Evolutionary conservation across 2,329 filamentous ascomycete species (phyloP), one percentile per base, ranked within the genome.

Genomic region (Camillea tinctor): DNA sequence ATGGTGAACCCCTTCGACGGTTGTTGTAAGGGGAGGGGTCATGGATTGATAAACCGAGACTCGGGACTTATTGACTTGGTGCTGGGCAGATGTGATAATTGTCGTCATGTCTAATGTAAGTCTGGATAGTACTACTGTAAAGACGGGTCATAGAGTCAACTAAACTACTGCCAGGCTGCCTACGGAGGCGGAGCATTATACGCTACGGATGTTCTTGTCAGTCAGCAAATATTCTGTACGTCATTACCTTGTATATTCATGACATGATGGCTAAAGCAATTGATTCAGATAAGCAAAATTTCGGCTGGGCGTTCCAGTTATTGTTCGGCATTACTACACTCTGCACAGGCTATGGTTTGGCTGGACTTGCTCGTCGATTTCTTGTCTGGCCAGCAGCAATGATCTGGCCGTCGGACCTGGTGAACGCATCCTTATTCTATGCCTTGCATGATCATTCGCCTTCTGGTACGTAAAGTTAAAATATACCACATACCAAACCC

Each of bases 21-120:
- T 13, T 40, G 9, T 13, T n/a, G n/a, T n/a, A n/a, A n/a, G n/a
- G n/a, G n/a, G n/a, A 13, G 15, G 36, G 36, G 9, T 13, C 9
- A 40, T 5, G 15, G 15, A 40, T 40, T 13, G 9, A 40, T 5
- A 40, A 11, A 40, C 9, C 36, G 9, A 4, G 36, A 40, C 36
- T 40, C 36, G 4, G 26, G 26, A 40, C 15, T 40, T 13, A 13
- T 13, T 6, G 13, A 40, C 3, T 13, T 40, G 15, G 15, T 13
- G 15, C 36, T 13, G 15, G 9, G 15, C 15, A 40, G 36, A 79
- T 62, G 69, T 73, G 54, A 63, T 78, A 21, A 75, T 77, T 21
- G 84, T 86, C 22, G 82, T 85, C 70, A 88, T 88, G 85, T 86
- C 84, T 1, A 87, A 86, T 71, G 84, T 86, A 67, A 75, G 82